phyloP scores from a whole-genome alignment of 2,329 filamentous ascomycete species.

The Talaromyces sp. region DNA sequence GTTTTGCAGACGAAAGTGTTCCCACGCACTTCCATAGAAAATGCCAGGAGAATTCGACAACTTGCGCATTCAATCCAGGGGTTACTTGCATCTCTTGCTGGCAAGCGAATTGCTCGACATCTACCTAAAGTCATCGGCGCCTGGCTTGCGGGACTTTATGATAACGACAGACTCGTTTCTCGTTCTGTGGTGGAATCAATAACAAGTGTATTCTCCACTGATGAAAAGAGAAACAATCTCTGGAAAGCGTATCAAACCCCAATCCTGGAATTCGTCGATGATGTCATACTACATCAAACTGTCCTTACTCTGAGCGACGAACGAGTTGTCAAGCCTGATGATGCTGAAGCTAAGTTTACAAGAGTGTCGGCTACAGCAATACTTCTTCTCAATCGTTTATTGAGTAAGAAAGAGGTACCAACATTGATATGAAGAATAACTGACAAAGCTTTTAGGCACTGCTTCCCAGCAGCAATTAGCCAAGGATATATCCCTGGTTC shows the following conservation, averaged over 20 bases:
- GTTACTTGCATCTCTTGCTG: constrained; percentile 51
- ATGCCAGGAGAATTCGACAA: constrained; percentile 79
- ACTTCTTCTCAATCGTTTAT: constrained; percentile 49
- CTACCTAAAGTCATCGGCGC: constrained; percentile 73
- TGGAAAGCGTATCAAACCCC: constrained; percentile 76
- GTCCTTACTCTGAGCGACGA: constrained; percentile 81
- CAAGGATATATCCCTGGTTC: constrained; percentile 58
- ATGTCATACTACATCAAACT: constrained; percentile 73
- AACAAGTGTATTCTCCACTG: constrained; percentile 66
- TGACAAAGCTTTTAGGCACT: constrained; percentile 24
- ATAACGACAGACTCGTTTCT: constrained; percentile 72
- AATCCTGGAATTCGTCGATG: constrained; percentile 75
- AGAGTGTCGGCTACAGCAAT: constrained; percentile 64
- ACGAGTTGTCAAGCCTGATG: constrained; percentile 74
- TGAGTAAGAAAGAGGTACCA: constrained; percentile 32
- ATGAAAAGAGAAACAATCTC: constrained; percentile 71
- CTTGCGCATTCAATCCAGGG: constrained; percentile 73
- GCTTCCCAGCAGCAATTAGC: constrained; percentile 47
- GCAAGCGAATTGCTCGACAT: constrained; percentile 77
- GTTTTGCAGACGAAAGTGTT: constrained; percentile 69
- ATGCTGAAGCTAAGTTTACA: constrained; percentile 78
- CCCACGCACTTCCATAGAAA: constrained; percentile 84
- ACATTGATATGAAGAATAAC: not conserved
- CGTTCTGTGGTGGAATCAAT: constrained; percentile 74
- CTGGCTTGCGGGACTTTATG: constrained; percentile 89